phyloP scores from a whole-genome alignment of 805 yeast species.

The Grigorovia yakushimaensis region DNA sequence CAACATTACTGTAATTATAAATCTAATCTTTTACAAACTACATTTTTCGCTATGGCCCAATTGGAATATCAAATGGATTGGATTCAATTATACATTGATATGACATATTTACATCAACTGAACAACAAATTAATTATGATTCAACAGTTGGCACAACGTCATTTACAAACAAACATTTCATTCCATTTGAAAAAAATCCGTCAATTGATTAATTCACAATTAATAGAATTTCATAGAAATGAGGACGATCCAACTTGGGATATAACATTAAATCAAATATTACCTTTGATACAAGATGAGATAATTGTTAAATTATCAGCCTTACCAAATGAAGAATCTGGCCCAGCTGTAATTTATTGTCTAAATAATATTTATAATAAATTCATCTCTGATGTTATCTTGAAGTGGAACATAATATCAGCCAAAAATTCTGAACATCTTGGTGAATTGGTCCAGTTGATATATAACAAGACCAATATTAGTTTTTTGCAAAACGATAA shows the following conservation, averaged over 20 bases:
- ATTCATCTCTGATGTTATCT: constrained; percentile 13
- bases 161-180: constrained; percentile 12
- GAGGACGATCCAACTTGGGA: constrained; percentile 21
- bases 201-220: constrained; percentile 10
- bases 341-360: constrained; percentile 8
- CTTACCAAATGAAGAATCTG: constrained; percentile 7
- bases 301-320: constrained; percentile 12
- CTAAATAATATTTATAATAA: constrained; percentile 16
- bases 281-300: constrained; percentile 16
- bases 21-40: constrained; percentile 21
- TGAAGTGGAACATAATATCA: constrained; percentile 26
- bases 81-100: constrained; percentile 23
- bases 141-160: constrained; percentile 16
- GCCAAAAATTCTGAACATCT: constrained; percentile 26
- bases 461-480: constrained; percentile 15
- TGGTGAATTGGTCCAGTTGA: constrained; percentile 17
- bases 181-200: constrained; percentile 12
- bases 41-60: constrained; percentile 18
- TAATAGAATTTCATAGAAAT: constrained; percentile 13
- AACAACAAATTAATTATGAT: constrained; percentile 10
- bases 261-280: constrained; percentile 10
- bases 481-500: constrained; percentile 10
- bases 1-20: constrained; percentile 17
- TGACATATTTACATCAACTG: constrained; percentile 8
- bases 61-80: constrained; percentile 16